A percentile compares a stretch with the other conserved stretches of the same genome.
Evolutionary conservation across 2,329 filamentous ascomycete species (phyloP).

Genomic region (Phaeophleospora eucalypticola): DNA sequence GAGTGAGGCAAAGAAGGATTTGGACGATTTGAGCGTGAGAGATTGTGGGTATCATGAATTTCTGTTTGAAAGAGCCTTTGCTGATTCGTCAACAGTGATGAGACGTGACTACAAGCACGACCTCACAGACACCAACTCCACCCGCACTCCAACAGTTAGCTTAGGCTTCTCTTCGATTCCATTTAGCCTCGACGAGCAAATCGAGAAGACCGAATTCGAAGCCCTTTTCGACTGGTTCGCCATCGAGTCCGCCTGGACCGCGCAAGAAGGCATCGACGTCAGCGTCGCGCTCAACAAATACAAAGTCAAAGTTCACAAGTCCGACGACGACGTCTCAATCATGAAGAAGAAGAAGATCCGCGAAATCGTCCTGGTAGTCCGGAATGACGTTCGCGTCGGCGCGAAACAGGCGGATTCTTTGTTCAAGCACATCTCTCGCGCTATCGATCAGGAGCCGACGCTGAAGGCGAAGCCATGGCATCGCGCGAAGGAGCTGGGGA

Average conservation of each 20-base stretch:
- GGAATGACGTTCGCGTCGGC: slow-evolving; percentile 45
- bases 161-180: slow-evolving; percentile 47
- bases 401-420: slow-evolving; percentile 42
- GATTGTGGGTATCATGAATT: no score
- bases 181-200: slow-evolving; percentile 45
- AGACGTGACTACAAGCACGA: slow-evolving; percentile 48
- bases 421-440: slow-evolving; percentile 39
- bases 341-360: slow-evolving; percentile 43
- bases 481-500: slow-evolving; percentile 38
- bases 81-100: no score
- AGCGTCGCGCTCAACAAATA: slow-evolving; percentile 46
- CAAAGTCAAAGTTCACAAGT: slow-evolving; percentile 36
- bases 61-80: no score
- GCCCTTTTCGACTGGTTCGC: slow-evolving; percentile 50
- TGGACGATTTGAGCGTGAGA: slow-evolving; percentile 40
- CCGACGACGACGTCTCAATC: slow-evolving; percentile 21
- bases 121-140: slow-evolving; percentile 45
- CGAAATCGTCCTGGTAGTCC: slow-evolving; percentile 45
- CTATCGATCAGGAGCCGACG: slow-evolving; percentile 39
- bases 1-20: slow-evolving; percentile 41
- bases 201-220: slow-evolving; percentile 44
- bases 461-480: slow-evolving; percentile 44
- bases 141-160: slow-evolving; percentile 44
- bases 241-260: slow-evolving; percentile 47
- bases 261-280: slow-evolving; percentile 43